A percentile compares a stretch with the other conserved stretches of the same genome.
phyloP scores from a whole-genome alignment of 116 monocot genomes.

The Posidonia oceanica region DNA sequence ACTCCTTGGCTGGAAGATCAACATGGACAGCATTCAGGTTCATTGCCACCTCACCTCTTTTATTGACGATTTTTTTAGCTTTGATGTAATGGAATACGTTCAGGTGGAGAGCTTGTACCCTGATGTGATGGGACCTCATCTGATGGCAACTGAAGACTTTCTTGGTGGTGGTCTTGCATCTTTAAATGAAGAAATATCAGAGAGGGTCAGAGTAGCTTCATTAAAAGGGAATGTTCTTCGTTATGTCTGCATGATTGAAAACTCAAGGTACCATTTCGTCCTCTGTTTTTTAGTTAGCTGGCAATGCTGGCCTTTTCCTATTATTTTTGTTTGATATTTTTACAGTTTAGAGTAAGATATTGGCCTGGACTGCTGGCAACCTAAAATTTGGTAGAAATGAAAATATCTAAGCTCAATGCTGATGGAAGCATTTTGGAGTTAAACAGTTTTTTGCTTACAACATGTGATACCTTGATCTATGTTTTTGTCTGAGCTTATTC shows the following conservation, averaged over 20 bases:
- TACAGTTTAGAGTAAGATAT: too few relatives aligned
- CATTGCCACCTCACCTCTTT: neutral
- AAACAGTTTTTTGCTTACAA: too few relatives aligned
- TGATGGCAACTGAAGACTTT: constrained; percentile 67
- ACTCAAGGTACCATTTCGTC: constrained; percentile 35
- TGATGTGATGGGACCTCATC: constrained; percentile 55
- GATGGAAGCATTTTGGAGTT: too few relatives aligned
- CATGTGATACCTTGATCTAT: too few relatives aligned
- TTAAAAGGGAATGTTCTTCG: constrained; percentile 72
- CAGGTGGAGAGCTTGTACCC: constrained; percentile 95
- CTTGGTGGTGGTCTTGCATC: constrained; percentile 44
- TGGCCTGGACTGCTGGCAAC: too few relatives aligned
- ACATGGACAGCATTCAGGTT: constrained; percentile 74
- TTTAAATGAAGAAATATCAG: constrained; percentile 47
- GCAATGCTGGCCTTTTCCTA: too few relatives aligned
- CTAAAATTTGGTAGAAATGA: too few relatives aligned
- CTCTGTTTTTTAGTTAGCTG: too few relatives aligned
- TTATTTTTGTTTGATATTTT: too few relatives aligned
- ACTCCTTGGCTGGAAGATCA: constrained; percentile 66
- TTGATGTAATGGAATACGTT: constrained; percentile 9
- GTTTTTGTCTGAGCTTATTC: too few relatives aligned
- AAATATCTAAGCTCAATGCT: too few relatives aligned
- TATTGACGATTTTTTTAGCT: constrained; percentile 6
- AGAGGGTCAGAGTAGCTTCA: constrained; percentile 52
- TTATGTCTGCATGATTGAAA: constrained; percentile 82